These are phyloP conservation scores for Komagataella phaffii DNA, from an alignment of 805 yeast genomes.

Conservation along the genomic window DNA sequence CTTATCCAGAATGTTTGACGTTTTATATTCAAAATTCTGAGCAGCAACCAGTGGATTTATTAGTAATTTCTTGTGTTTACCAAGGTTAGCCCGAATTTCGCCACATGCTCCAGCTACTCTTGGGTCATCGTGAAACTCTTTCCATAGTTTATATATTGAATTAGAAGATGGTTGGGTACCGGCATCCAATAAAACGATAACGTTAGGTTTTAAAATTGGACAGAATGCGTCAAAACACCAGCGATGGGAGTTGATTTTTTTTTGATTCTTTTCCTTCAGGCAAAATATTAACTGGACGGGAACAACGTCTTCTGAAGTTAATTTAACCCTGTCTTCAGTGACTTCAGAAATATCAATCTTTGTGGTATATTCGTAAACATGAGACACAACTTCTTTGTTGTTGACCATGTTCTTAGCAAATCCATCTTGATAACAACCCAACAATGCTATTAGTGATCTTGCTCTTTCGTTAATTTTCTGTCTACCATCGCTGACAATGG, in stretches of 20 bases:
- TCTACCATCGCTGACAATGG: slow-evolving; percentile 88
- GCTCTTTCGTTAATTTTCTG: slow-evolving; percentile 69
- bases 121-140: slow-evolving; percentile 57
- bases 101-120: slow-evolving; percentile 97
- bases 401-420: slow-evolving; percentile 88
- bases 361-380: slow-evolving; percentile 87
- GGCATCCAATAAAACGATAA: slow-evolving; percentile 78
- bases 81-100: slow-evolving; percentile 80
- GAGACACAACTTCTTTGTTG: slow-evolving; percentile 69
- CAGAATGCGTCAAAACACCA: slow-evolving; percentile 96
- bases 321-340: slow-evolving; percentile 45
- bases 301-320: slow-evolving; percentile 48
- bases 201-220: slow-evolving; percentile 67
- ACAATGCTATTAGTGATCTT: slow-evolving; percentile 65
- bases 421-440: slow-evolving; percentile 92
- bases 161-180: slow-evolving; percentile 86
- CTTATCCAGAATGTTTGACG: slow-evolving; percentile 87
- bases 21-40: slow-evolving; percentile 93
- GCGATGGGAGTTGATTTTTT: slow-evolving; percentile 89
- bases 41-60: slow-evolving; percentile 89
- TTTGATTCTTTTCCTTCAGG: slow-evolving; percentile 76
- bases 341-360: slow-evolving; percentile 74
- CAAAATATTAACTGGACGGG: slow-evolving; percentile 89
- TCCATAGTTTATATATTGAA: slow-evolving; percentile 84
- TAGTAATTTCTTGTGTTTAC: slow-evolving; percentile 32